These are phyloP conservation scores for Fusarium sp. DNA, from an alignment of 2,329 filamentous ascomycete species.

Conservation along the genomic window DNA sequence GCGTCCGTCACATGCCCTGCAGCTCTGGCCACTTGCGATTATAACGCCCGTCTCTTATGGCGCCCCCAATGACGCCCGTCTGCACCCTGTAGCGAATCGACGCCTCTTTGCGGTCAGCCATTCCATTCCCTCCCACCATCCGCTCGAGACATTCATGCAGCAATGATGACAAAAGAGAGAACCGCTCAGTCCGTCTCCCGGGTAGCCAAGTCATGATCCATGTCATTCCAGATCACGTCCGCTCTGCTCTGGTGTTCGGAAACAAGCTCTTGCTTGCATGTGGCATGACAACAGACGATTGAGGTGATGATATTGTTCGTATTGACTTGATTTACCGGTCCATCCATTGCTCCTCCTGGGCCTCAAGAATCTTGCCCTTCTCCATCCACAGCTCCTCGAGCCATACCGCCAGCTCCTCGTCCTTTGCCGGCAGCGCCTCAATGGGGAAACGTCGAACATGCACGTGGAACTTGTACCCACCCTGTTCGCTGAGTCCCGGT, in stretches of 20 bases:
- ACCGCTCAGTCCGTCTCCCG: not conserved
- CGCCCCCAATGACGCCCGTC: constrained; percentile 20
- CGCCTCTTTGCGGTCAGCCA: constrained; percentile 8
- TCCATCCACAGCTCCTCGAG: constrained; percentile 65
- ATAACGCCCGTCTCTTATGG: constrained; percentile 21
- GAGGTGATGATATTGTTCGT: not conserved
- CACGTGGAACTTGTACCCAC: constrained; percentile 63
- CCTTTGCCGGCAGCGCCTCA: constrained; percentile 60
- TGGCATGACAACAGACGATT: not conserved
- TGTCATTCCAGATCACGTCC: not conserved
- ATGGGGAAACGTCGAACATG: constrained; percentile 62
- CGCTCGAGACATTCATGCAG: constrained; percentile 1
- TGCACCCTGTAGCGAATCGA: constrained; percentile 22
- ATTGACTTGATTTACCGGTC: not conserved
- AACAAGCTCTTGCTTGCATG: not conserved
- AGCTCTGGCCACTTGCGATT: constrained; percentile 15
- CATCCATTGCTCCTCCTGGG: constrained; percentile 33
- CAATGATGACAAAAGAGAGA: constrained; percentile 15
- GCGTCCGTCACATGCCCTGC: constrained; percentile 27
- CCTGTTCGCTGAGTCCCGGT: constrained; percentile 50
- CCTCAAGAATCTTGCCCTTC: constrained; percentile 65
- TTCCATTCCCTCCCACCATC: constrained; percentile 22
- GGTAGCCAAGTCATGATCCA: not conserved
- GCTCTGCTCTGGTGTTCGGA: not conserved
- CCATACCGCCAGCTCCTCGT: constrained; percentile 64